These are phyloP conservation scores for Scheffersomyces amazonensis DNA, from an alignment of 805 yeast species.

Conservation along the genomic window DNA sequence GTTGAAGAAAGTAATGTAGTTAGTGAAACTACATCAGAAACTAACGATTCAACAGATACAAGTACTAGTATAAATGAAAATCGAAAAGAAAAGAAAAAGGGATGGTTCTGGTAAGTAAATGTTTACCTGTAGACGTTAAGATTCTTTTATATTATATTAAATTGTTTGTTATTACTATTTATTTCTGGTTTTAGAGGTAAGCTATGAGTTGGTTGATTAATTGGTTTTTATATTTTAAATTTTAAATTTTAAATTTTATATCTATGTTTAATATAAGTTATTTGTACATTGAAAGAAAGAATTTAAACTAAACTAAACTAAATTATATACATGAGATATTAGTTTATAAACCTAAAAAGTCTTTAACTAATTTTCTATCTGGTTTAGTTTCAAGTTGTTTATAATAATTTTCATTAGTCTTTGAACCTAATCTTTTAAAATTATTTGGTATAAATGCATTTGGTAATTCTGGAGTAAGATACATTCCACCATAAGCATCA, in stretches of 20 bases:
- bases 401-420: conserved; percentile 13
- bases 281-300: conserved; percentile 10
- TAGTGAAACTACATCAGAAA: too few relatives aligned
- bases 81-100: conserved; percentile 9
- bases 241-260: too few relatives aligned
- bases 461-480: conserved; percentile 41
- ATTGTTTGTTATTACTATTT: not conserved
- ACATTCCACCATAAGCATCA: conserved; percentile 71
- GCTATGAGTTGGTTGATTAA: too few relatives aligned
- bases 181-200: too few relatives aligned
- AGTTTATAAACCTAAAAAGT: conserved; percentile 26
- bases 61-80: not conserved
- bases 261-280: not conserved
- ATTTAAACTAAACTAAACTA: too few relatives aligned
- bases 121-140: too few relatives aligned
- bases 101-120: conserved; percentile 25
- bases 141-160: not conserved
- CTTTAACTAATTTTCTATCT: conserved; percentile 27
- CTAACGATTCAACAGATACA: too few relatives aligned
- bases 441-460: conserved; percentile 34
- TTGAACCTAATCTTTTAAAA: conserved; percentile 22
- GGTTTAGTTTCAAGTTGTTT: conserved; percentile 19
- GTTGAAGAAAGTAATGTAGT: too few relatives aligned
- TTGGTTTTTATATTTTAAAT: too few relatives aligned
- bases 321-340: too few relatives aligned